Evolutionary conservation across 2,329 filamentous ascomycete genomes (phyloP), one percentile per base, ranked within the genome.

Genomic region (Cercospora janseana): DNA sequence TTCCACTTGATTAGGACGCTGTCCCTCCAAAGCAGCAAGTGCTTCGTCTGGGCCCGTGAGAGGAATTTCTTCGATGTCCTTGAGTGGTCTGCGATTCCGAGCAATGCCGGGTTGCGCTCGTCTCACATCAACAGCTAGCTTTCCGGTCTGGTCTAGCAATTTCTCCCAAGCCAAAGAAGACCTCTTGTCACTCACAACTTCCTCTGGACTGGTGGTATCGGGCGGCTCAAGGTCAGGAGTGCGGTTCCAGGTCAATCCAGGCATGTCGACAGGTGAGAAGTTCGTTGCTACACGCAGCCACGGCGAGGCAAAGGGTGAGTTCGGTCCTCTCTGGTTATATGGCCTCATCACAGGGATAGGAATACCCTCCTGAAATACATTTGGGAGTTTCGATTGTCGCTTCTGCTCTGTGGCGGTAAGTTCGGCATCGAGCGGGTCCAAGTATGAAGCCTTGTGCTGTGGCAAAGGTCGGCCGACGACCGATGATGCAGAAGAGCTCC

Each of bases 371-470:
- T 53, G 47, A 26, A 63, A 60, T 3, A 63, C 53, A n/a, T 55
- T 54, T 4, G 62, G 61, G 38, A 66, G 32, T 38, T 61, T 62
- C 3, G 63, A 61, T 2, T 44, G 32, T 10, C 60, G 50, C 31
- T 57, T 60, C 34, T 59, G 60, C 43, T 66, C 65, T 31, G 49
- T 57, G 9, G 57, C 59, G 9, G 55, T 54, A 27, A 66, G 48
- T n/a, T 59, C 60, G 4, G 56, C 56, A 38, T 65, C 63, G 6
- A 67, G 54, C 3, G 60, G 55, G 41, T 67, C 63, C 23, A 56
- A 49, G 16, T 52, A 37, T 12, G 35, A 42, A 26, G 34, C 52
- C 12, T 20, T 37, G 13, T 45, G 37, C 10, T 31, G 43, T n/a
- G 51, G 42, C 40, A 38, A 28, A 7, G 40, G 26, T 6, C 24